Base-by-base conservation (phyloP, 768 basidiomycete genomes). In the Kwoniella dendrophila region DNA sequence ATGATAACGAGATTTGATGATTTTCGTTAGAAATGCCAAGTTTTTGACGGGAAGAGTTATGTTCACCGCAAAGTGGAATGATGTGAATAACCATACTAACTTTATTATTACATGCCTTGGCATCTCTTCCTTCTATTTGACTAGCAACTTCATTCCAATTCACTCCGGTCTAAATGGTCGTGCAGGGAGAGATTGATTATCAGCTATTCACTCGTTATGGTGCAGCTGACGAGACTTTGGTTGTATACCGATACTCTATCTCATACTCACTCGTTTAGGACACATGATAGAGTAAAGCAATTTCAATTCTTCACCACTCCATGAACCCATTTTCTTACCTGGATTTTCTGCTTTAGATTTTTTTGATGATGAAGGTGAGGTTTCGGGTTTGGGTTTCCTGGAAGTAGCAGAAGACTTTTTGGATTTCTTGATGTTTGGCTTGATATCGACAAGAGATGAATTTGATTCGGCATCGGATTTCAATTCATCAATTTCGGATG, bases 101-200 rank as follows among this genome's bases (percentile, higher is more conserved):
- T 59, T 70, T 70, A 51, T 70, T 70, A 2, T 27, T 49, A 47
- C 68, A 70, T 11, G 58, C n/a, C 43, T 70, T 70, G 50, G 34
- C 59, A 56, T 70, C 68, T 30, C 68, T 26, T 2, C 68, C 68
- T 3, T 62, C 48, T 0, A 69, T 52, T 38, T 66, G 57, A 41
- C 24, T 36, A 0, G 68, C 64, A 22, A 70, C 62, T 27, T 70
- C 68, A 16, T 32, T 34, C 68, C 68, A 70, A 8, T 59, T 64
- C 29, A 70, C 61, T 6, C 68, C 68, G 2, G 48, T 59, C 68
- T 70, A 40, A 2, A 48, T 10, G 24, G 30, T 34, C 47, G 36
- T 12, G n/a, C n/a, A 26, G 6, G 20, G 47, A 26, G 4, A 11
- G 12, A 24, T 24, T 60, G 44, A 20, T 24, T 14, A 22, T 3